Percentiles rank a stretch among this genome's conserved stretches.
These are phyloP conservation scores for Phaeosphaeriaceae sp. DNA, from an alignment of 2,329 filamentous ascomycete genomes.

Conservation along the genomic window DNA sequence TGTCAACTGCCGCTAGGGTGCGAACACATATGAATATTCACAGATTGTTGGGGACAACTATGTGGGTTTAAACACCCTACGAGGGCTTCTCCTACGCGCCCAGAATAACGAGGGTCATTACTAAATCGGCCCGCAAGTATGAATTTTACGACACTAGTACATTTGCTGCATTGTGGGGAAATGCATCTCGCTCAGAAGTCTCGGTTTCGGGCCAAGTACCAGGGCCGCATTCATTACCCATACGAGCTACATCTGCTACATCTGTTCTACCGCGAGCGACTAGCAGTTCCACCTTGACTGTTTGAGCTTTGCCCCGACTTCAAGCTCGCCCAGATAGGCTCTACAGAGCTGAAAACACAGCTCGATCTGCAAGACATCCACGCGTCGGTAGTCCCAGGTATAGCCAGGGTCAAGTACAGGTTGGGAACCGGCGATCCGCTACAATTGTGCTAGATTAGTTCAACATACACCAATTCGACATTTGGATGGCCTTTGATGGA, in stretches of 20 bases:
- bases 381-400: not conserved
- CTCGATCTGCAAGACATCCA: not conserved
- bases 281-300: constrained; percentile 7
- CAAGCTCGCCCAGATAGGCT: not conserved
- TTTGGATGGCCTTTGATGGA: not conserved
- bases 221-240: constrained; percentile 30
- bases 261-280: not conserved
- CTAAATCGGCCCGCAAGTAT: not conserved
- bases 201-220: constrained; percentile 8
- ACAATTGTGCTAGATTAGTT: not conserved
- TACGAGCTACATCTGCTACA: constrained; percentile 15
- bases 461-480: not conserved
- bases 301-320: not conserved
- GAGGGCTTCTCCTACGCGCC: not conserved
- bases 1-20: not conserved
- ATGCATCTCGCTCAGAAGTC: constrained; percentile 14
- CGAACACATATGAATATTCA: not conserved
- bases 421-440: not conserved
- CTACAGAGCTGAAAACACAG: not conserved
- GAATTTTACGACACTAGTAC: not conserved
- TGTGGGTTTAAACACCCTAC: not conserved
- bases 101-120: not conserved
- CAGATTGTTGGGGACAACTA: too few relatives aligned
- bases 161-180: constrained; percentile 21
- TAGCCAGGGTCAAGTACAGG: not conserved